Percentiles rank a stretch among this genome's conserved stretches.
These are phyloP conservation scores for Epithele typhae DNA, from an alignment of 768 basidiomycete species.

Conservation along the genomic window DNA sequence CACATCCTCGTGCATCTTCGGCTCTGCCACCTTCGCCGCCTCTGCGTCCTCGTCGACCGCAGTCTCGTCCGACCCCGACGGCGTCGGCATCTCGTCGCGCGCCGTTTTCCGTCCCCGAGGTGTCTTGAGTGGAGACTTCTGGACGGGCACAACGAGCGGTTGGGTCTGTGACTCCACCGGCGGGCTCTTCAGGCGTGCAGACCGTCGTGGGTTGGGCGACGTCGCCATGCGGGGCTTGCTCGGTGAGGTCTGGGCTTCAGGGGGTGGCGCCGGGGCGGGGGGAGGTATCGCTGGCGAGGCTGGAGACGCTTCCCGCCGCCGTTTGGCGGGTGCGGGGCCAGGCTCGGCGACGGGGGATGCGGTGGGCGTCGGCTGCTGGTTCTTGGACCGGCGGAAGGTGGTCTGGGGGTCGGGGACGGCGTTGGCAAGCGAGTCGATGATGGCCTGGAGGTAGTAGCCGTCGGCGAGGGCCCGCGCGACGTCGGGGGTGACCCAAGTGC, in stretches of 20 bases:
- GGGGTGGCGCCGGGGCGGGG: neutral
- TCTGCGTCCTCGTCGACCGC: constrained; percentile 51
- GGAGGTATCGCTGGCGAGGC: constrained; percentile 16
- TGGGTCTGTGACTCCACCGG: constrained; percentile 33
- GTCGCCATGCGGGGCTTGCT: constrained; percentile 15
- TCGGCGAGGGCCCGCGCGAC: constrained; percentile 66
- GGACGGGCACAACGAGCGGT: constrained; percentile 26
- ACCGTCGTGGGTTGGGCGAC: constrained; percentile 34
- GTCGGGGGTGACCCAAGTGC: constrained; percentile 75
- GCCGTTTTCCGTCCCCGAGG: constrained; percentile 33
- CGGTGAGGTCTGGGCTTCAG: constrained; percentile 2
- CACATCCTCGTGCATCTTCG: constrained; percentile 67
- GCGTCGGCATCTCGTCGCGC: constrained; percentile 36
- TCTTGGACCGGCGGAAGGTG: constrained; percentile 71
- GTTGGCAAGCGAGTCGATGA: constrained; percentile 62
- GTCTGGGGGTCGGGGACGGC: constrained; percentile 75
- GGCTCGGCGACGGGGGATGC: constrained; percentile 30
- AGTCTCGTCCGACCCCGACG: constrained; percentile 58
- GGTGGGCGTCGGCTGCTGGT: constrained; percentile 31
- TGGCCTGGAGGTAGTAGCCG: constrained; percentile 55
- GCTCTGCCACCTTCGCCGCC: constrained; percentile 44
- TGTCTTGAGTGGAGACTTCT: constrained; percentile 17
- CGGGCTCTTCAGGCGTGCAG: constrained; percentile 40
- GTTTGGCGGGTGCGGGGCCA: constrained; percentile 49
- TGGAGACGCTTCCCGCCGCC: constrained; percentile 59